phyloP scores from a whole-genome alignment of 2,329 filamentous ascomycete species.

The Beauveria pseudobassiana region DNA sequence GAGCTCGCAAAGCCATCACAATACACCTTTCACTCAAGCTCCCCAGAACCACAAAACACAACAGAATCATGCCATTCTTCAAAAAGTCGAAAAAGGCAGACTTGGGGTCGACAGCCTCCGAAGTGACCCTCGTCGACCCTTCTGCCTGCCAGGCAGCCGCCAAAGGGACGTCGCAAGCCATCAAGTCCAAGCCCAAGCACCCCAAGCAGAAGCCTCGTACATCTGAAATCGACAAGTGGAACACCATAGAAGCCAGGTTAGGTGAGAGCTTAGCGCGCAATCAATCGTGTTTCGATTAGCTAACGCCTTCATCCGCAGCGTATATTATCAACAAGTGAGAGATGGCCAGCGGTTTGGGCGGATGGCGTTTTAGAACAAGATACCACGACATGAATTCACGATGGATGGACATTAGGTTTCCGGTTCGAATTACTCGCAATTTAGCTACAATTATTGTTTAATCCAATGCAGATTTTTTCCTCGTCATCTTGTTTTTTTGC shows the following conservation, averaged over 20 bases:
- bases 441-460: neutral
- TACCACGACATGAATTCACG: constrained; percentile 4
- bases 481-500: neutral
- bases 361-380: neutral
- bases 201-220: constrained; percentile 1
- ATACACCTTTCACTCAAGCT: neutral
- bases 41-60: neutral
- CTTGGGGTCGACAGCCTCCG: neutral
- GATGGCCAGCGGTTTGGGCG: neutral
- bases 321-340: constrained; percentile 8
- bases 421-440: neutral
- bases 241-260: constrained; percentile 5
- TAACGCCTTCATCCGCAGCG: neutral
- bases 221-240: constrained; percentile 3
- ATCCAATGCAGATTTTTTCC: neutral
- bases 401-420: neutral
- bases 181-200: neutral
- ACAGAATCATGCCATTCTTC: neutral
- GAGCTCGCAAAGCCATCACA: neutral
- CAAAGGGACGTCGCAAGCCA: neutral
- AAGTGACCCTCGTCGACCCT: constrained; percentile 6
- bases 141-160: neutral
- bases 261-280: neutral
- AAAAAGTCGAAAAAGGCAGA: neutral
- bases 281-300: neutral